Evolutionary conservation across 202 grass and related monocot species (phyloP), one percentile per base, ranked within the genome.

Genomic region (Dendrocalamus latiflorus): DNA sequence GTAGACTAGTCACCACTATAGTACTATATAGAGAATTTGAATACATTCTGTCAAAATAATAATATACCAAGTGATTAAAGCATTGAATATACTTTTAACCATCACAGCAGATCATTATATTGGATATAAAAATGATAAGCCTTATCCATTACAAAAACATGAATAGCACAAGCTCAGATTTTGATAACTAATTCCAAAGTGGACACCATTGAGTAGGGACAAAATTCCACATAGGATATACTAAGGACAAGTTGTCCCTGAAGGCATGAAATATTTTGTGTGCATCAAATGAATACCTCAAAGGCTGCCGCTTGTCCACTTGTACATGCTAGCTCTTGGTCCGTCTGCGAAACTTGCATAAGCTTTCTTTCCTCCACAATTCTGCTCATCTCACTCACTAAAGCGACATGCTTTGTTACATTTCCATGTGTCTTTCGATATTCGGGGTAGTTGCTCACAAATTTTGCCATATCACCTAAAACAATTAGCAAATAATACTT

Each of bases 351-450:
- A 82, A 98, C 89, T 73, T 86, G 85, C 95, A 98, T 98, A 59
- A 98, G 85, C 53, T 93, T 98, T 60, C 92, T 89, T 84, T 95
- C 89, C 66, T 95, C 92, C 71, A 98, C 95, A 63, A 95, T 91
- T 93, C 87, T 93, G 88, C 95, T 98, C 95, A 98, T 91, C 78
- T 98, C 95, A 30, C 93, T 98, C 17, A 98, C 92, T 85, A 98
- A 89, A 56, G 81, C 91, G 0, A 98, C 95, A 84, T 98, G 95
- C 54, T 98, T 98, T 57, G 95, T 93, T 87, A 98, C 95, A 93
- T 98, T 98, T 70, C 93, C 92, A 47, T 93, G 95, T 77, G 90
- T 93, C 81, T 93, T 91, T 81, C 93, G 83, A 78, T 95, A 98
- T 74, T 95, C 95, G 11, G 95, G 95, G 72, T 98, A 98, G 86